These are phyloP conservation scores for Dunaliella salina DNA, from an alignment of 163 green algal genomes.

Conservation along the genomic window DNA sequence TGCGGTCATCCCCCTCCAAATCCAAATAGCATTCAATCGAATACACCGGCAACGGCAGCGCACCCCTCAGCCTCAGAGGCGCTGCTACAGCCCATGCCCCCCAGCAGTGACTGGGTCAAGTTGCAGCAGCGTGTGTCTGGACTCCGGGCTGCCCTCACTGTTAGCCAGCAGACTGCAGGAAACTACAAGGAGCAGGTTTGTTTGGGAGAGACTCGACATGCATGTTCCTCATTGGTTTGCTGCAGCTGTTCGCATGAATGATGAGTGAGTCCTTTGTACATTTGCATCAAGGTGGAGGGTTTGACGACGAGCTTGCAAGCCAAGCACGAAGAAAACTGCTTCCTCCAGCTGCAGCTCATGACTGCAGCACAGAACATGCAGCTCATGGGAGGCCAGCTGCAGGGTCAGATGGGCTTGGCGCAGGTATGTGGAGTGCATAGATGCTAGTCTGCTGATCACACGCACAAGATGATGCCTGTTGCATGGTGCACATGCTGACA, in stretches of 20 bases:
- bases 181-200: slow-evolving; percentile 8
- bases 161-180: background rate
- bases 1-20: background rate
- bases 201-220: background rate
- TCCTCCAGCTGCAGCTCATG: slow-evolving; percentile 9
- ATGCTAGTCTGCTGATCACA: background rate
- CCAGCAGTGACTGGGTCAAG: slow-evolving; percentile 5
- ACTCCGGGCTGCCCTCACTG: background rate
- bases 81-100: background rate
- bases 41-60: background rate
- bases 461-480: too few species aligned
- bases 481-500: too few species aligned
- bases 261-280: too few species aligned
- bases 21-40: background rate
- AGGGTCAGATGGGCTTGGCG: background rate
- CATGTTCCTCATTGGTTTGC: background rate
- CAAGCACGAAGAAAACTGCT: slow-evolving; percentile 9
- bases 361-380: slow-evolving; percentile 7
- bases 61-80: background rate
- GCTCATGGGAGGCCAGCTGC: slow-evolving; percentile 1
- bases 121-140: slow-evolving; percentile 4
- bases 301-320: slow-evolving; percentile 1
- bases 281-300: background rate
- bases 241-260: too few species aligned
- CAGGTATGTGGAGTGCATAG: background rate